Base-by-base conservation (phyloP, 495 filamentous ascomycete genomes). In the Polyplosphaeria fusca region DNA sequence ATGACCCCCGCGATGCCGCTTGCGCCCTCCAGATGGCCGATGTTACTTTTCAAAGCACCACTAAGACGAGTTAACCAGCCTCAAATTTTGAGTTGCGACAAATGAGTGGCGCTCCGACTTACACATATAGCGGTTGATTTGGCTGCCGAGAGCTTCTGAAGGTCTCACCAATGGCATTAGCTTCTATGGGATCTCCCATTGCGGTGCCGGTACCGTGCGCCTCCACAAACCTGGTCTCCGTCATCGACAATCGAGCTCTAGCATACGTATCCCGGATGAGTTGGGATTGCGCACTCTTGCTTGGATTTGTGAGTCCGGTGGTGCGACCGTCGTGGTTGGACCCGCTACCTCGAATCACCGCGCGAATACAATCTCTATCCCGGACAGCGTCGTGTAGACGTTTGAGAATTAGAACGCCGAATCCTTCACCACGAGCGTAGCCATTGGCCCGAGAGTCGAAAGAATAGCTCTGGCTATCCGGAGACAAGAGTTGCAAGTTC, bases 171-270 rank as follows among this genome's bases (percentile, higher is more conserved):
- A 84, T 80, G 1, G 83, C 83, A 2, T 67, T 72, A 0, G 76
- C 71, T 59, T 89, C 85, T 1, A 81, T 74, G 0, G 82, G 84
- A 60, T 89, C 85, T 5, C 61, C 61, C 3, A 64, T 48, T 12
- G 56, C 32, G 4, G 61, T 64, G 1, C 73, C 75, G 0, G 75
- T 76, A 7, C 59, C 61, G 52, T 64, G 61, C 1, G 49, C 51
- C 42, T 64, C 61, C 4, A 64, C 20, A 39, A 47, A 64, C 5
- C 43, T 20, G 0, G 60, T 58, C 3, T 19, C 2, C 3, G 20
- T 22, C 11, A 43, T 27, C 5, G 78, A 79, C n/a, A 64, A 35
- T 0, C 61, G 46, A 0, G 55, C 55, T 27, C 46, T 52, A 2
- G 14, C 11, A 38, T 64, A 64, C 0, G 56, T 55, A 4, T 27